Conservation (phyloP, 257 asterid genomes). For the Penstemon newberryi region DNA sequence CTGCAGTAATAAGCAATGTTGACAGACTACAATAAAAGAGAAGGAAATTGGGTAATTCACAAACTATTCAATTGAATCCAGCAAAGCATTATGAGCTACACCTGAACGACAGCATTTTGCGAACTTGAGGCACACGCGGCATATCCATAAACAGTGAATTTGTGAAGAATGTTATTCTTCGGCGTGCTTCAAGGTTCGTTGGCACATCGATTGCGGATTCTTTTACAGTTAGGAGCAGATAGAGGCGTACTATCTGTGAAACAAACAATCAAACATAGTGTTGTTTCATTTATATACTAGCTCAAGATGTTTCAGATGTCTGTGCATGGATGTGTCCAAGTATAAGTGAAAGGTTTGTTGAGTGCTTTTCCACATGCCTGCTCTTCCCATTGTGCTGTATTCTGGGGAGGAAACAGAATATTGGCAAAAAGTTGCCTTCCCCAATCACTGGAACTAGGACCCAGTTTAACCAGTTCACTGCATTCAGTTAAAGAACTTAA, state of each 20-base stretch:
- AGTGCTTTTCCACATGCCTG: constrained; percentile 54
- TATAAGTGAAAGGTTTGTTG: not conserved
- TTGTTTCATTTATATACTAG: constrained; percentile 16
- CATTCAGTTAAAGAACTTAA: constrained; percentile 22
- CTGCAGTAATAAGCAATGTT: no score
- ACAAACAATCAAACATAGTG: constrained; percentile 18
- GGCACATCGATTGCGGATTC: constrained; percentile 96
- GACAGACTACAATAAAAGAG: no score
- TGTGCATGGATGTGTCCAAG: not conserved
- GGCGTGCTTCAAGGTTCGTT: constrained; percentile 91
- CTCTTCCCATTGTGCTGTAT: constrained; percentile 94
- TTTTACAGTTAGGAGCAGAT: constrained; percentile 88
- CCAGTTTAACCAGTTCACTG: constrained; percentile 85
- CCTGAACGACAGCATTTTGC: constrained; percentile 98
- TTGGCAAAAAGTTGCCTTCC: constrained; percentile 83
- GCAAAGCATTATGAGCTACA: constrained; percentile 26
- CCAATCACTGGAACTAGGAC: constrained; percentile 74
- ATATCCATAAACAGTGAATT: constrained; percentile 94
- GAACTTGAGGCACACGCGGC: constrained; percentile 98
- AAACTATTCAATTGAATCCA: not conserved
- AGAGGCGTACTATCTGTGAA: constrained; percentile 85
- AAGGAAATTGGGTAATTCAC: not conserved
- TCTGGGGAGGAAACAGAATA: constrained; percentile 75
- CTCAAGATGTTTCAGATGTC: constrained; percentile 6
- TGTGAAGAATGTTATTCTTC: constrained; percentile 88